Conservation (phyloP, 164 flowering plant species). For the Macadamia tetraphylla region DNA sequence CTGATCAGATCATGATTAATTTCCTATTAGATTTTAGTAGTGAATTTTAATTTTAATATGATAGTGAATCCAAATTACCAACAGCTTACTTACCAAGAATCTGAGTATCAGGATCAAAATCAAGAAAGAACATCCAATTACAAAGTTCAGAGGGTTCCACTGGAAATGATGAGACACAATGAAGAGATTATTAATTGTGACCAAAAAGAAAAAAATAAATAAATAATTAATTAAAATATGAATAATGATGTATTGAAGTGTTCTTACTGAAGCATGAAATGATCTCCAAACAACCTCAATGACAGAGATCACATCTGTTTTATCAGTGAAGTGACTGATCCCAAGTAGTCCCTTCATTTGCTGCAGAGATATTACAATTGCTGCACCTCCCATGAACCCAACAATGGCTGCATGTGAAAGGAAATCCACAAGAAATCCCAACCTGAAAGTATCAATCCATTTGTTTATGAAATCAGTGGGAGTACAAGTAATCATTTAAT, state of each 20-base stretch:
- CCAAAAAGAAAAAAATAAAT: neutral
- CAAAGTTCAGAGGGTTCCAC: slow-evolving; percentile 63
- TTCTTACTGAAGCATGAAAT: slow-evolving; percentile 43
- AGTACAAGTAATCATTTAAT: neutral
- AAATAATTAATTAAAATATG: neutral
- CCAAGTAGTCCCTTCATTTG: slow-evolving; percentile 81
- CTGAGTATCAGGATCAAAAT: slow-evolving; percentile 65
- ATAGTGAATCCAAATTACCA: neutral
- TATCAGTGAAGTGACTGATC: slow-evolving; percentile 55
- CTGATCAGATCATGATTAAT: slow-evolving; percentile 15
- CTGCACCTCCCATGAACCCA: slow-evolving; percentile 95
- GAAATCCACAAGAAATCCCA: slow-evolving; percentile 84
- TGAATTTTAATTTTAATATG: neutral
- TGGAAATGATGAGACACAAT: slow-evolving; percentile 17
- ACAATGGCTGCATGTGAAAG: slow-evolving; percentile 90
- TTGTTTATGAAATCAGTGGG: neutral
- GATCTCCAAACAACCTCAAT: slow-evolving; percentile 39
- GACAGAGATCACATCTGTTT: slow-evolving; percentile 77
- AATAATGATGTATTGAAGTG: neutral
- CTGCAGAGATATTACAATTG: slow-evolving; percentile 80
- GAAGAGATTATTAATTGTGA: neutral
- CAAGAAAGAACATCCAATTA: slow-evolving; percentile 68
- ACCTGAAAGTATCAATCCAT: slow-evolving; percentile 27
- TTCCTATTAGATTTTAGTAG: too few species aligned
- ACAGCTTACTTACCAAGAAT: slow-evolving; percentile 44